Base-by-base conservation (phyloP, 2,329 filamentous ascomycete genomes). In the Neoscytalidium dimidiatum region DNA sequence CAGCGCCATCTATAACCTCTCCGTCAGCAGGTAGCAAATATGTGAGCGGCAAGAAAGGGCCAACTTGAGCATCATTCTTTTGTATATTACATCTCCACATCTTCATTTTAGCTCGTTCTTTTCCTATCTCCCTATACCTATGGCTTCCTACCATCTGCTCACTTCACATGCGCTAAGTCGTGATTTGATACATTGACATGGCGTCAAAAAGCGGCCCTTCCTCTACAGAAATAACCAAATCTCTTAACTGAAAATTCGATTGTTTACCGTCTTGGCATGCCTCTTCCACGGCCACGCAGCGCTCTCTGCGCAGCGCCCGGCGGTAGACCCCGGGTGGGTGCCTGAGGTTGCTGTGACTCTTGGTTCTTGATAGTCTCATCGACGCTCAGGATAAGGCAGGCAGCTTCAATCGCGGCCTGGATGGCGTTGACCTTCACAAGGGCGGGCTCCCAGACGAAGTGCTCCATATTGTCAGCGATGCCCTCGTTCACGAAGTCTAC, bases 341-440 rank as follows among this genome's bases (percentile, higher is more conserved):
- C 92, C 79, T 96, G 92, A 26, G 94, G 91, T 78, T 88, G 84
- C 72, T 89, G 86, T 73, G 92, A 96, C 83, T 98, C 94, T 83
- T 99, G 92, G 80, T 99, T 99, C 81, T 87, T 93, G 81, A 99
- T 98, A 35, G 95, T 99, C 87, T 99, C 95, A 76, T 99, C 95
- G 64, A 99, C 95, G 72, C 92, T 91, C 73, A 99, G 82, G 71
- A 99, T 98, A 82, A 99, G 82, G 82, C 95, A 99, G 71, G 91
- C 91, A 23, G 95, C 95, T 82, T 99, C 95, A 33, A 94, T 94
- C 60, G 95, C 95, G 21, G 95, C 94, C 82, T 97, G 93, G 69
- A 99, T 90, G 70, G 95, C 95, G 79, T 99, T 99, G 79, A 96
- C 85, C 88, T 99, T 99, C 76, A 99, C 92, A 69, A 98, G 83